phyloP scores from a whole-genome alignment of 208 protist genomes.

The Polymyxa betae region DNA sequence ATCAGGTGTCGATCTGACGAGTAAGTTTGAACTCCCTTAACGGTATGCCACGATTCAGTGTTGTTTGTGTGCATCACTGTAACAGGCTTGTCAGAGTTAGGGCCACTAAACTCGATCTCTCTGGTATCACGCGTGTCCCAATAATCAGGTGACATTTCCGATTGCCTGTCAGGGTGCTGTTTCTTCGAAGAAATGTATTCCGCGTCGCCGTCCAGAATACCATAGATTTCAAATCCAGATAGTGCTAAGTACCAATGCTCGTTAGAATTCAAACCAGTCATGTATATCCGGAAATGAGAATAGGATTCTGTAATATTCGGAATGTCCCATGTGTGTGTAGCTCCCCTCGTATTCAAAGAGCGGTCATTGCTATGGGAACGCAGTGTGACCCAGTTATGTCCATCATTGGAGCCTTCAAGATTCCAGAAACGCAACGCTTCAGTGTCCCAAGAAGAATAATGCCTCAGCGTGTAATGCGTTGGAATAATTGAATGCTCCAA shows the following conservation, averaged over 20 bases:
- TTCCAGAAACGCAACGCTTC: constrained; percentile 62
- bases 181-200: constrained; percentile 14
- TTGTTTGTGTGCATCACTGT: constrained; percentile 10
- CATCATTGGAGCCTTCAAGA: constrained; percentile 61
- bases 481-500: constrained; percentile 53
- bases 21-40: constrained; percentile 40
- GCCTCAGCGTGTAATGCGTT: constrained; percentile 57
- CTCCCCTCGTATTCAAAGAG: neutral
- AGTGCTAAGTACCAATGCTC: constrained; percentile 59
- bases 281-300: constrained; percentile 63
- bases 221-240: constrained; percentile 60
- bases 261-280: constrained; percentile 62
- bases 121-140: constrained; percentile 9
- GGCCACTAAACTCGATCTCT: constrained; percentile 39
- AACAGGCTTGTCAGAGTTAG: neutral
- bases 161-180: neutral
- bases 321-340: constrained; percentile 60
- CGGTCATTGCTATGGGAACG: constrained; percentile 58
- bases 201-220: constrained; percentile 32
- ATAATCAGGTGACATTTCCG: neutral
- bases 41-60: constrained; percentile 39
- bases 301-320: constrained; percentile 29
- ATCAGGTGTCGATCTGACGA: constrained; percentile 23
- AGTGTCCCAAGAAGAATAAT: constrained; percentile 58
- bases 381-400: constrained; percentile 46